A percentile compares a stretch with the other conserved stretches of the same genome.
These are phyloP conservation scores for Glebionis coronaria DNA, from an alignment of 129 eudicot genomes.

Conservation along the genomic window DNA sequence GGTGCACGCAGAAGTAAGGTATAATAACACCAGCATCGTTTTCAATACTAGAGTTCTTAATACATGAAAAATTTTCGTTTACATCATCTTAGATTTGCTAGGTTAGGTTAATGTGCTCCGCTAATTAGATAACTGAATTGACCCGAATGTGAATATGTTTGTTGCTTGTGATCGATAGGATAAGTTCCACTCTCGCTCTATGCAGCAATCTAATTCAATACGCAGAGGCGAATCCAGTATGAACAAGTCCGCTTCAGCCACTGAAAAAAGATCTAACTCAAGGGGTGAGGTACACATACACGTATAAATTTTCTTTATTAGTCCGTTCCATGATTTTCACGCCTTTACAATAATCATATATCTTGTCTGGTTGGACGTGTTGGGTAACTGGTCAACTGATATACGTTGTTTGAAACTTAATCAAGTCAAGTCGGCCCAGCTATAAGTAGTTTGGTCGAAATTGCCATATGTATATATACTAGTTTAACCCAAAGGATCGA, in stretches of 20 bases:
- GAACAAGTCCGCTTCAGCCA: slow-evolving; percentile 37
- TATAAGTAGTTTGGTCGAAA: too few relatives aligned
- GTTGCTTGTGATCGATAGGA: slow-evolving; percentile 35
- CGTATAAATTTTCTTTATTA: not conserved
- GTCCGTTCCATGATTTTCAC: not conserved
- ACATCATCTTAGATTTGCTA: not conserved
- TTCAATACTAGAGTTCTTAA: slow-evolving; percentile 11
- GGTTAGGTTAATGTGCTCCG: not conserved
- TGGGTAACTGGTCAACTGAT: too few relatives aligned
- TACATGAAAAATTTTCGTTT: slow-evolving; percentile 7
- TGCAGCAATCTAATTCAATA: slow-evolving; percentile 33
- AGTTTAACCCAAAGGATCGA: not conserved
- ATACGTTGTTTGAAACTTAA: too few relatives aligned
- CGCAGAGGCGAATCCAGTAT: slow-evolving; percentile 33
- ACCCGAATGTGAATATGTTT: not conserved
- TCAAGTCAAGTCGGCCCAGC: too few relatives aligned
- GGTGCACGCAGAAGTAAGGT: slow-evolving; percentile 51
- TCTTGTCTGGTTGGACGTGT: too few relatives aligned
- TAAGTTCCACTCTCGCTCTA: slow-evolving; percentile 20
- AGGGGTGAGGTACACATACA: slow-evolving; percentile 63
- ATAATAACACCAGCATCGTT: slow-evolving; percentile 5
- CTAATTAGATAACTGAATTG: not conserved
- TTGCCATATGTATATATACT: too few relatives aligned
- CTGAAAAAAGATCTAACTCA: slow-evolving; percentile 45
- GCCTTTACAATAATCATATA: not conserved